Evolutionary conservation across 768 basidiomycete genomes (phyloP).

Genomic region (Lentinula detonsa): DNA sequence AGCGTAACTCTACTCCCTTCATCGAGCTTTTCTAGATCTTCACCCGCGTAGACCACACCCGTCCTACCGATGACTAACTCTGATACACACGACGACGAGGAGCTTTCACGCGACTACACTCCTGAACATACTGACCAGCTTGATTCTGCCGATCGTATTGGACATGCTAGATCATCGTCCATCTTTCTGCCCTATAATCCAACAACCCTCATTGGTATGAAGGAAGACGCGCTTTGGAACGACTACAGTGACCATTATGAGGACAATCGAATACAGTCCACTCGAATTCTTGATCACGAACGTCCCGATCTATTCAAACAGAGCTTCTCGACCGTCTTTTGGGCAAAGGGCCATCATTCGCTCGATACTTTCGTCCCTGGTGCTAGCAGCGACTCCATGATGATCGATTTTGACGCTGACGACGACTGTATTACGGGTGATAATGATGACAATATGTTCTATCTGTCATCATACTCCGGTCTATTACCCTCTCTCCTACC

Average conservation of each 20-base stretch:
- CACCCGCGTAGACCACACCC: neutral
- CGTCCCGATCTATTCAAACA: neutral
- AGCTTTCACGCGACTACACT: conserved; percentile 14
- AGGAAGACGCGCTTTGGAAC: neutral
- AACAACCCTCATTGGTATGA: neutral
- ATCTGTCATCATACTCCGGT: neutral
- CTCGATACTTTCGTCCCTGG: neutral
- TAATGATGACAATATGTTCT: neutral
- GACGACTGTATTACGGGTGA: neutral
- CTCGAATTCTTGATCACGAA: neutral
- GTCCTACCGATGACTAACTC: neutral
- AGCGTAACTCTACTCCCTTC: neutral
- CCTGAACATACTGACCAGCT: too few species aligned
- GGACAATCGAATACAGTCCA: neutral
- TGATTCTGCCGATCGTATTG: neutral
- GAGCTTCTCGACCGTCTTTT: neutral
- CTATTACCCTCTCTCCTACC: neutral
- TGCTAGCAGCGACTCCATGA: neutral
- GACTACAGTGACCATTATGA: neutral
- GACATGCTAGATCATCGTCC: neutral
- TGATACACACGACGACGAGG: conserved; percentile 14
- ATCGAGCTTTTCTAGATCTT: neutral
- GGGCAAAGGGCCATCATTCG: neutral
- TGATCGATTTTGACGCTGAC: neutral
- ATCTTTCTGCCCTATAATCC: neutral